Evolutionary conservation across 2,329 filamentous ascomycete genomes (phyloP).

Genomic region (Sporothrix pseudoabietina): DNA sequence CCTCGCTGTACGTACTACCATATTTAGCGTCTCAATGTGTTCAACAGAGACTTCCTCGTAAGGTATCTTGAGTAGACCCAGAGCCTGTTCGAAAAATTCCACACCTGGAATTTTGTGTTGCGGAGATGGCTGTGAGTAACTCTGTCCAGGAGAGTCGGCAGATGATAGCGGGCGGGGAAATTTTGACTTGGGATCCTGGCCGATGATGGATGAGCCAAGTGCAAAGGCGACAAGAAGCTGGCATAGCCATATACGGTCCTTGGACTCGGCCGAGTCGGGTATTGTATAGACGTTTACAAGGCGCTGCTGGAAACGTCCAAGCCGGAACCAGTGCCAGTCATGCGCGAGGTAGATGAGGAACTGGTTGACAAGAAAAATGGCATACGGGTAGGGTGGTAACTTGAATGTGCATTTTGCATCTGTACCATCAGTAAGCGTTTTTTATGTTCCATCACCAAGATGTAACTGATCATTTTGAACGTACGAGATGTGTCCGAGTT

Average conservation of each 20-base stretch:
- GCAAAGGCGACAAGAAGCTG: conserved; percentile 23
- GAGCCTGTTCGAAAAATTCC: conserved; percentile 25
- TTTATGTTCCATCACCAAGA: neutral
- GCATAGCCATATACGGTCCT: conserved; percentile 27
- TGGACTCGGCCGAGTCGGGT: conserved; percentile 14
- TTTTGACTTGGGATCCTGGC: conserved; percentile 1
- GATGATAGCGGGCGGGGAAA: neutral
- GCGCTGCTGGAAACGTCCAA: conserved; percentile 19
- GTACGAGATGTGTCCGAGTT: conserved; percentile 26
- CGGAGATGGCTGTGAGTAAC: neutral
- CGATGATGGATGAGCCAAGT: conserved; percentile 24
- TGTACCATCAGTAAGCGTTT: neutral
- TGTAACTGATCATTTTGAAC: neutral
- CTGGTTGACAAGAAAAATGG: conserved; percentile 17
- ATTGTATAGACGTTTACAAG: conserved; percentile 20
- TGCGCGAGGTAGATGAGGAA: conserved; percentile 24
- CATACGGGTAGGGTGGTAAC: conserved; percentile 23
- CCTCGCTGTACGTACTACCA: neutral
- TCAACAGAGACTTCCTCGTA: conserved; percentile 28
- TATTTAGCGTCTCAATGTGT: conserved; percentile 28
- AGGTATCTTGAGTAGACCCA: conserved; percentile 27
- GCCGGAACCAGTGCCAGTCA: conserved; percentile 28
- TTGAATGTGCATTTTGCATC: conserved; percentile 30
- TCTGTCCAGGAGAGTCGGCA: neutral
- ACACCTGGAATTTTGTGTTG: neutral